Base-by-base conservation (phyloP, 2,329 filamentous ascomycete species). In the Nigrospora oryzae region DNA sequence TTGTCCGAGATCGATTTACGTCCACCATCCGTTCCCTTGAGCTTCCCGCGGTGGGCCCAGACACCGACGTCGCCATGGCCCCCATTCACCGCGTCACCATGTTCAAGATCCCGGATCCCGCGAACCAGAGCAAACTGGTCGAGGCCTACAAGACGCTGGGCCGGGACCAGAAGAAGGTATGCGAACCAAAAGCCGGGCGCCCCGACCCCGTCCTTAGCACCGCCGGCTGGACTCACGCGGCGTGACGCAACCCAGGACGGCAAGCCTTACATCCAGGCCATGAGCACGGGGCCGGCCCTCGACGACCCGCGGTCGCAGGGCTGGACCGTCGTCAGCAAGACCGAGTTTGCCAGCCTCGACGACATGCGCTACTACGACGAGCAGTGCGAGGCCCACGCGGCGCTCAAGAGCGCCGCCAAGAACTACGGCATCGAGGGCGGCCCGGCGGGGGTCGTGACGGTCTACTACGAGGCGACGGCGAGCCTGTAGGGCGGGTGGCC, bases 181-280 rank as follows among this genome's bases (percentile, higher is more conserved):
- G 61, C 14, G 13, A 16, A 8, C 11, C 10, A 2, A 23, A 7
- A 4, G 56, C 46, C 45, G 31, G 15, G 10, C 36, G 16, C 31
- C 39, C 42, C 30, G 40, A 30, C 42, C 44, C 15, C 30, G 38
- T 42, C 30, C 38, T 8, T 14, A 2, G 6, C 34, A 12, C 11
- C 4, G 5, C 34, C 14, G 7, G 19, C 32, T 36, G 30, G 13
- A 7, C 23, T 40, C 11, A 32, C 38, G 15, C 37, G 23, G 13
- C 19, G 10, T 7, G 13, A 23, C 17, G 2, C 23, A 10, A 7
- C 6, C 23, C 44, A 88, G 84, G 75, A 85, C 54, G 83, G 81
- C 49, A 80, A 84, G 59, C 80, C 80, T 1, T 89, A 88, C 61
- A 84, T 89, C 51, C 63, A 80, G 38, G 70, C 71, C 46, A 67